Evolutionary conservation across 306 rosid genomes (phyloP), one percentile per base, ranked within the genome.

Genomic region (Betula pendula): DNA sequence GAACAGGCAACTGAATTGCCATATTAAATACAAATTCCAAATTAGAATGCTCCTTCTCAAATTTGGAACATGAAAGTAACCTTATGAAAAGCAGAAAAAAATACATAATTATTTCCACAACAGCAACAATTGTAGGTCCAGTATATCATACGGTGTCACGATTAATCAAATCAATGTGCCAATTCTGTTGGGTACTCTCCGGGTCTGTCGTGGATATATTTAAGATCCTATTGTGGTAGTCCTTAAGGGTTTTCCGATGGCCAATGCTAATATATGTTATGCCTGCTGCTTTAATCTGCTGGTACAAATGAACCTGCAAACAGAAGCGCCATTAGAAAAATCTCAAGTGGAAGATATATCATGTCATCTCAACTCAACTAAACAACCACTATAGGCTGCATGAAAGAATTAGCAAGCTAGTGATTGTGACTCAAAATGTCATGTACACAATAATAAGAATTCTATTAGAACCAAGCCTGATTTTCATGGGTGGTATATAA

Each of bases 231-330:
- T 81, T 76, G 82, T 95, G 99, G 86, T 83, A 78, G 48, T 81
- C 83, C 48, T 58, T 31, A 19, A 95, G 80, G 75, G 97, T 90
- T 58, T 87, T 74, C 33, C 99, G 83, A 72, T 95, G 99, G 81
- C 97, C 97, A 66, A 95, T 19, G 79, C 99, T 92, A 60, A 95
- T 74, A 56, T 87, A 95, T 68, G 99, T 92, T 79, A 95, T 90
- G 45, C 95, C 95, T 29, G 91, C 97, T 68, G 78, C 86, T 76
- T 56, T 90, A 58, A 90, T 86, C 85, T 77, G 85, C 83, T 70
- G 79, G 85, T 92, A 95, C 76, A 95, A 75, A 90, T 86, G 87
- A 76, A 85, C 86, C 99, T 92, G 90, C 79, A 83, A 53, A 75
- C 82, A 78, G 81, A 55, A 77, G 8, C 74, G 80, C 42, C 66